Evolutionary conservation across 768 basidiomycete genomes (phyloP).

Genomic region (Suillus lakei): DNA sequence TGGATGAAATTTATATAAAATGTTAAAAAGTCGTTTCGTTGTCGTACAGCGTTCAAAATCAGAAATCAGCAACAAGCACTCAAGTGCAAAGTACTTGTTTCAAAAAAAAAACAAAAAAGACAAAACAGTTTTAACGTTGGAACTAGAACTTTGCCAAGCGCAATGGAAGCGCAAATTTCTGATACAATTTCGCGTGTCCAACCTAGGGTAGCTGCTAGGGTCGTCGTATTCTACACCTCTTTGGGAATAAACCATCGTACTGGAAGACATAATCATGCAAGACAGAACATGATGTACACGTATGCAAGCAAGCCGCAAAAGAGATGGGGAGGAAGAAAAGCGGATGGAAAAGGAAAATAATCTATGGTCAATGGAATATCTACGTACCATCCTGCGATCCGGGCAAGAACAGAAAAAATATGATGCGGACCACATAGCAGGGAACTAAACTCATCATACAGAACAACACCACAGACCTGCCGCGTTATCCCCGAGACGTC

Average conservation of each 20-base stretch:
- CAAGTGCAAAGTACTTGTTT: no score
- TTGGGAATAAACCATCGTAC: conserved; percentile 34
- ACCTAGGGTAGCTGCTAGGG: conserved; percentile 9
- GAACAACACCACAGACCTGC: conserved; percentile 11
- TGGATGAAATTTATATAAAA: conserved; percentile 37
- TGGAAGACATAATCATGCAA: conserved; percentile 30
- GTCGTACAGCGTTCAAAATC: not conserved
- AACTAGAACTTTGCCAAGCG: not conserved
- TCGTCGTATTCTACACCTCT: conserved; percentile 32
- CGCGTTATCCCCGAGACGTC: conserved; percentile 32
- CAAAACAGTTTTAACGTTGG: not conserved
- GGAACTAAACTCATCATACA: conserved; percentile 10
- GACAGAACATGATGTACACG: conserved; percentile 24
- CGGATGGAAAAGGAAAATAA: conserved; percentile 32
- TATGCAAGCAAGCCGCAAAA: conserved; percentile 17
- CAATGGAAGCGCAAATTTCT: conserved; percentile 3
- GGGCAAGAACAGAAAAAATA: conserved; percentile 36
- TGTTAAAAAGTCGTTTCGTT: not conserved
- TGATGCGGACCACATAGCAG: conserved; percentile 25
- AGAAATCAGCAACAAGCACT: no score
- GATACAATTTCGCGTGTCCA: conserved; percentile 9
- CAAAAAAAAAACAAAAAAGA: not conserved
- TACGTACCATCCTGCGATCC: conserved; percentile 41
- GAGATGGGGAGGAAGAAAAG: conserved; percentile 14
- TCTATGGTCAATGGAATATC: conserved; percentile 31